phyloP scores from a whole-genome alignment of 164 flowering plant genomes.

The Saururus chinensis region DNA sequence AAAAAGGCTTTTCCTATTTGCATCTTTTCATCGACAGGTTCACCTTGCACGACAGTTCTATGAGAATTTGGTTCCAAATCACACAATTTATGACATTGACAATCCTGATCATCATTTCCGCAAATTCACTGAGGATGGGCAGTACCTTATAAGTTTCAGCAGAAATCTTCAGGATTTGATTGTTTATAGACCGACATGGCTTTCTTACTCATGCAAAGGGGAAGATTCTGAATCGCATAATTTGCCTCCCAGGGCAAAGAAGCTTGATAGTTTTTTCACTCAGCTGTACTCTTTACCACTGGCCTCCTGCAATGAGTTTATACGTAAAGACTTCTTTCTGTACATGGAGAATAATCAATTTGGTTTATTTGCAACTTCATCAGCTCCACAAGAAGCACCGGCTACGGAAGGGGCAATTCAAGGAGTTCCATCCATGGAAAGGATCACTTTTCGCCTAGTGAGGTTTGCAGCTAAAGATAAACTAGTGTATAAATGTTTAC shows the following conservation, averaged over 20 bases:
- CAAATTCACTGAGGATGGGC: conserved; percentile 94
- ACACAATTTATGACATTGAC: conserved; percentile 72
- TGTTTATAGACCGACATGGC: conserved; percentile 88
- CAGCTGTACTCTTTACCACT: conserved; percentile 63
- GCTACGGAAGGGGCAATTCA: conserved; percentile 64
- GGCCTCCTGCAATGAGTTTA: conserved; percentile 77
- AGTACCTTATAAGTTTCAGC: conserved; percentile 81
- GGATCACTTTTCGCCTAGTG: conserved; percentile 83
- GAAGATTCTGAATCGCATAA: conserved; percentile 49
- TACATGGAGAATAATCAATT: conserved; percentile 69
- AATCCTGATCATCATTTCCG: conserved; percentile 89
- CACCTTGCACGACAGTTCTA: conserved; percentile 72
- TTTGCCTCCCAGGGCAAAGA: conserved; percentile 60
- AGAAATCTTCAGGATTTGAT: conserved; percentile 81
- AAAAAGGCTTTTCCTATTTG: too few species aligned
- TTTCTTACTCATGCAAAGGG: conserved; percentile 66
- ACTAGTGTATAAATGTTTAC: too few species aligned
- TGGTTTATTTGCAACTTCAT: conserved; percentile 95
- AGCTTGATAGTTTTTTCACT: conserved; percentile 83
- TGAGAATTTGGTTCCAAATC: conserved; percentile 86
- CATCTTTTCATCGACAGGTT: conserved; percentile 40
- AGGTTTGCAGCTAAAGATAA: conserved; percentile 39
- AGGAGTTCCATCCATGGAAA: conserved; percentile 83
- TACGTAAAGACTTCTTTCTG: conserved; percentile 93
- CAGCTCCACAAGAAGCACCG: conserved; percentile 83